Evolutionary conservation across 768 basidiomycete genomes (phyloP), one percentile per base, ranked within the genome.

Genomic region (Termitomyces sp.): DNA sequence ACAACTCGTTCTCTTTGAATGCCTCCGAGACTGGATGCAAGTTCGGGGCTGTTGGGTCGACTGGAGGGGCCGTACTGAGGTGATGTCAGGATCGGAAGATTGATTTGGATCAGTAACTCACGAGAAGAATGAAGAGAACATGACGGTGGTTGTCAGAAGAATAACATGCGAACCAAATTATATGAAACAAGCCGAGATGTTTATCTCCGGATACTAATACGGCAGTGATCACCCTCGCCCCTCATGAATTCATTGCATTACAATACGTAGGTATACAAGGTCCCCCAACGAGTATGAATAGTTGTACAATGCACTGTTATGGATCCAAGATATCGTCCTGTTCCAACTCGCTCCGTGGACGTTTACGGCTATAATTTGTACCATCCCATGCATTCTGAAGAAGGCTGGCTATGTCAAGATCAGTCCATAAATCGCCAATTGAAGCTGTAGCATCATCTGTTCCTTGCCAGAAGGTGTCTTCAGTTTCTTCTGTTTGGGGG

Each of bases 101-200:
- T 9, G 29, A 46, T 13, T 48, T 6, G 20, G n/a, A 33, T 52
- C 48, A 39, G 46, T 18, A 13, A 84, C 89, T 83, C 68, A 91
- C 89, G 88, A 88, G 64, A 90, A 84, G 54, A 88, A 68, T 6
- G 86, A 82, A 54, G 86, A 82, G 74, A 91, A 90, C 89, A 91
- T 91, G n/a, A n/a, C n/a, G 73, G 68, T 77, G 61, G 71, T 64
- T 47, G 53, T 57, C 54, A 55, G 52, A 42, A 54, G 56, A 59
- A 57, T 53, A n/a, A 33, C 39, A 51, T 50, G 36, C 18, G 15
- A 27, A 36, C 27, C 48, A 52, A 42, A 42, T 44, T 10, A 52
- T 35, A 56, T 54, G 58, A 59, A 41, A 61, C 60, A 54, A 27
- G 33, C 52, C n/a, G 45, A 33, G 11, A 16, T 12, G 45, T 31